Base-by-base conservation (phyloP, 768 basidiomycete species). In the Amanita phalloides region DNA sequence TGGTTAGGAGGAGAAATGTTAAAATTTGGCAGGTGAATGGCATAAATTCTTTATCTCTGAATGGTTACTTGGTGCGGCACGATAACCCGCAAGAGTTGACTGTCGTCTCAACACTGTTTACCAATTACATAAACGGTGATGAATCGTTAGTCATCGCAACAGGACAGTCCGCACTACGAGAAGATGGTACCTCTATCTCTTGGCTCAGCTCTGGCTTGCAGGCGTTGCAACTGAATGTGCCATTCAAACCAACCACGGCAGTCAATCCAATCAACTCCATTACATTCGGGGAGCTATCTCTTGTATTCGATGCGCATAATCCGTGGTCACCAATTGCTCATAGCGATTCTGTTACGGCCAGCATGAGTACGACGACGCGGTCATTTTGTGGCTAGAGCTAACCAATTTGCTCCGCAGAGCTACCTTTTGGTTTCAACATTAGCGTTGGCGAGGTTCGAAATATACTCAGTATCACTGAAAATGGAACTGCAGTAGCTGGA, bases 381-480 rank as follows among this genome's bases (percentile, higher is more conserved):
- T 9, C 11, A n/a, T n/a, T 28, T 32, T 26, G 13, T 45, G 10
- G 11, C 4, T n/a, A 5, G 17, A 17, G 44, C 53, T 53, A 32
- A 53, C 49, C 10, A 51, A 28, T 14, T n/a, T 36, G 14, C 51
- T 51, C 45, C 50, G 41, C 53, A 84, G 83, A 74, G 55, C 65
- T 88, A 35, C 86, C 86, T 30, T 88, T 88, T 54, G 86, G 86
- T 8, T 88, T 88, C 62, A 66, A 66, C 25, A 6, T 86, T 14
- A 66, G 68, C 1, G 77, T 87, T 48, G 72, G 69, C 26, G 62
- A 83, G 53, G 86, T 88, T 30, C 67, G 76, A 60, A 87, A 88
- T 58, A 65, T 72, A 30, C 86, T 88, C 59, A 76, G 73, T 21
- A 79, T 88, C 55, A 67, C 76, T 21, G 73, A 70, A 58, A 74